Evolutionary conservation across 352 stramenopile genomes (phyloP), one percentile per base, ranked within the genome.

Genomic region (Phytophthora fragariaefolia): DNA sequence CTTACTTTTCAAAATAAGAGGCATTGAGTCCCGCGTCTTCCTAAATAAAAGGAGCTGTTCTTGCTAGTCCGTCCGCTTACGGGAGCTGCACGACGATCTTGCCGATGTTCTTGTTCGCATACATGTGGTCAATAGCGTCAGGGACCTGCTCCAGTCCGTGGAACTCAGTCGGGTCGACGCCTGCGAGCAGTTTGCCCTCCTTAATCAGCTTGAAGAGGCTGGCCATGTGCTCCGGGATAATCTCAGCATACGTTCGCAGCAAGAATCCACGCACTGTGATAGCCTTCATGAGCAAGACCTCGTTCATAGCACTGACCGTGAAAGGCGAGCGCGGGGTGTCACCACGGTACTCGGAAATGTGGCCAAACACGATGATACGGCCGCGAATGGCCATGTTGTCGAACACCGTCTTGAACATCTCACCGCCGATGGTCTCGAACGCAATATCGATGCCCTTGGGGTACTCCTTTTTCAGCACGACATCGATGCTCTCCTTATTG

Each of bases 51-150:
- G n/a, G n/a, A n/a, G n/a, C n/a, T n/a, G n/a, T n/a, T n/a, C n/a
- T 36, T 36, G 40, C 18, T 47, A 26, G 5, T 12, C 5, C 6
- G n/a, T 47, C 23, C 22, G 12, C 53, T 69, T 62, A 71, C 22
- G 64, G 64, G 23, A 93, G 74, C 54, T 86, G 77, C 28, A 91
- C 76, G 20, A 88, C 79, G 63, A 93, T 87, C 69, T 93, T 93
- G 63, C 85, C 85, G 20, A 84, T 88, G 43, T 87, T 88, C 42
- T 88, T 85, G 71, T 84, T 76, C 18, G 64, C 73, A 52, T 87
- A 90, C 61, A 92, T 81, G 71, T 87, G 73, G 53, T 84, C 76
- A 32, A 92, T 77, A 43, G 74, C 85, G 13, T 84, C 71, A 0
- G 69, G 47, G 18, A 92, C 69, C 23, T 74, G 51, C 47, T 87